Conservation (phyloP, 202 grass and related monocot species). For the Setaria viridis region DNA sequence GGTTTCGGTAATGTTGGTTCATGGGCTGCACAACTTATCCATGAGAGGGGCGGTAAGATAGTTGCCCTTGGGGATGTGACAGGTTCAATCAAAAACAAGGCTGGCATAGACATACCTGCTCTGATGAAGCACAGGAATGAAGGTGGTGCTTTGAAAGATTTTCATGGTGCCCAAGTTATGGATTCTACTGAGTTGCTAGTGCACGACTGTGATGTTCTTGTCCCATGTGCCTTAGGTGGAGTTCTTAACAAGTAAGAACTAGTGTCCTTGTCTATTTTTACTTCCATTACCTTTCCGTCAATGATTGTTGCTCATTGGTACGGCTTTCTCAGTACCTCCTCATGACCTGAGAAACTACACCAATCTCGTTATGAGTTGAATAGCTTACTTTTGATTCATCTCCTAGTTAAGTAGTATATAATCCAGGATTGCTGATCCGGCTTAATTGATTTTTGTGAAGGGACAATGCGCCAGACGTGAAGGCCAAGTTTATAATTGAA, state of each 20-base stretch:
- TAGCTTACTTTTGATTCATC: constrained; percentile 3
- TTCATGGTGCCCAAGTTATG: constrained; percentile 63
- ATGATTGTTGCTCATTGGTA: neutral
- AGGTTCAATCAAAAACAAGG: constrained; percentile 75
- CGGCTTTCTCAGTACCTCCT: neutral
- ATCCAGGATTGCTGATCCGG: constrained; percentile 11
- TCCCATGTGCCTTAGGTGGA: constrained; percentile 90
- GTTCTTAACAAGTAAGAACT: constrained; percentile 75
- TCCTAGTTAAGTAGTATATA: constrained; percentile 1
- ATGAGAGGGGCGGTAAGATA: constrained; percentile 87
- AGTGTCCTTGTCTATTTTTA: constrained; percentile 24
- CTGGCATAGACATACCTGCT: constrained; percentile 80
- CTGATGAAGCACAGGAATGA: constrained; percentile 71
- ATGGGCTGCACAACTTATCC: constrained; percentile 82
- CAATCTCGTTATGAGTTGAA: neutral
- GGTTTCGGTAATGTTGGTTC: constrained; percentile 98
- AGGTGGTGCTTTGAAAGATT: constrained; percentile 78
- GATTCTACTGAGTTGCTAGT: constrained; percentile 81
- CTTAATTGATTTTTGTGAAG: constrained; percentile 52
- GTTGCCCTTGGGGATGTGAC: constrained; percentile 85
- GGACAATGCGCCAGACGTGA: constrained; percentile 88
- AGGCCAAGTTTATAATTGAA: constrained; percentile 96
- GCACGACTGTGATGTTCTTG: constrained; percentile 90
- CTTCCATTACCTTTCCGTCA: neutral
- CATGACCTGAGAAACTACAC: neutral